A percentile compares a stretch with the other conserved stretches of the same genome.
Conservation (phyloP, 164 flowering plant genomes). For the Malania oleifera region DNA sequence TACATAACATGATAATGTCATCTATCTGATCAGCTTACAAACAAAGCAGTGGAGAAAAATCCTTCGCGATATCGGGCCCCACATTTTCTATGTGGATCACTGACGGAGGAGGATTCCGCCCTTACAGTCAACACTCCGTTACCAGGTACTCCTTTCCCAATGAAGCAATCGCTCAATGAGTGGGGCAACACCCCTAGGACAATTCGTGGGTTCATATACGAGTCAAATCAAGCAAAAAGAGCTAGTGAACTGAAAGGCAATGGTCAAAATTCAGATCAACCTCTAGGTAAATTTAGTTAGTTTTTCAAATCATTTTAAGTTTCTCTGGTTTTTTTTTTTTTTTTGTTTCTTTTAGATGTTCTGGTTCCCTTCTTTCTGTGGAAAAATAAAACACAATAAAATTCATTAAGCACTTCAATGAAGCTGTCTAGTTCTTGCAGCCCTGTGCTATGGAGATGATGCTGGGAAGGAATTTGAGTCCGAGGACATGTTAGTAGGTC, state of each 20-base stretch:
- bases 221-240: conserved; percentile 31
- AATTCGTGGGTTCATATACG: conserved; percentile 26
- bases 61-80: conserved; percentile 51
- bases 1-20: not conserved
- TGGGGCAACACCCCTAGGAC: conserved; percentile 33
- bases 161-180: conserved; percentile 36
- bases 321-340: not conserved
- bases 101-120: conserved; percentile 44
- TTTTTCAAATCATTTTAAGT: too few relatives aligned
- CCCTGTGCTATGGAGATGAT: conserved; percentile 38
- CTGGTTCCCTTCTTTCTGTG: not conserved
- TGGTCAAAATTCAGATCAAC: conserved; percentile 19
- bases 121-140: conserved; percentile 48
- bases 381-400: too few relatives aligned
- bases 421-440: conserved; percentile 28
- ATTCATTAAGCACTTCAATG: not conserved
- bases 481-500: conserved; percentile 14
- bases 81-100: conserved; percentile 63
- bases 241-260: conserved; percentile 16
- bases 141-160: conserved; percentile 30
- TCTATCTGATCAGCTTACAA: conserved; percentile 49
- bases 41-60: conserved; percentile 68
- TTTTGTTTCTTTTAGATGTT: not conserved
- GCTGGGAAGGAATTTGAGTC: conserved; percentile 19
- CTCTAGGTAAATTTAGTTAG: conserved; percentile 40